Base-by-base conservation (phyloP, 2,329 filamentous ascomycete genomes). In the Colletotrichum echinochloae region DNA sequence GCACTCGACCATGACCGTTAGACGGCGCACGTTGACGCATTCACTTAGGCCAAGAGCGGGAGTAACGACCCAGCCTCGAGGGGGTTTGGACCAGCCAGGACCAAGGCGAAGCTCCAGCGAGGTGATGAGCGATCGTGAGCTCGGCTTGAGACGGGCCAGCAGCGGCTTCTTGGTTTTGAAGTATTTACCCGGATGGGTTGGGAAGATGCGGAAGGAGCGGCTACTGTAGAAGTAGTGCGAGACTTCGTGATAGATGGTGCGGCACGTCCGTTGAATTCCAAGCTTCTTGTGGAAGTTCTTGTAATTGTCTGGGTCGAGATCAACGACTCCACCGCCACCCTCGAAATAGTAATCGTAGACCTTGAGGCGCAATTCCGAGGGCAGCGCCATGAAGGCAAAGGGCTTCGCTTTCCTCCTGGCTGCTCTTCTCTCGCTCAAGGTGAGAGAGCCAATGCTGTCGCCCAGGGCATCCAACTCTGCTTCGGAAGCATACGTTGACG, bases 81-180 rank as follows among this genome's bases (percentile, higher is more conserved):
- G 92, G 18, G 92, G 92, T 67, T 87, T 87, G 71, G 84, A 89
- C 89, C 91, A 95, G 26, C 92, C 92, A 0, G 92, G 92, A 0
- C 92, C 92, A 0, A 95, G 83, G 3, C 92, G 88, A 63, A 95
- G 80, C 79, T 95, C 90, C 3, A 95, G 81, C 0, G 87, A 87
- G 0, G 86, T 90, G 54, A 95, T 84, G 55, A 82, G 85, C 20
- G 82, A 81, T 41, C 91, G 87, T 77, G 92, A 90, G 37, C 81
- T 82, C 0, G 87, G 80, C 26, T 89, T 88, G 65, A 95, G 80
- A 23, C 92, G 89, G 7, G 90, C 87, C 35, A 95, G 83, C 0
- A 95, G 83, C 1, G 92, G 92, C 74, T 88, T 89, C 81, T 93
- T 93, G 37, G 89, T 90, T 80, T 93, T 91, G 83, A 92, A 92